Base-by-base conservation (phyloP, 2,329 filamentous ascomycete species). In the Pseudopyrenochaeta lycopersici region DNA sequence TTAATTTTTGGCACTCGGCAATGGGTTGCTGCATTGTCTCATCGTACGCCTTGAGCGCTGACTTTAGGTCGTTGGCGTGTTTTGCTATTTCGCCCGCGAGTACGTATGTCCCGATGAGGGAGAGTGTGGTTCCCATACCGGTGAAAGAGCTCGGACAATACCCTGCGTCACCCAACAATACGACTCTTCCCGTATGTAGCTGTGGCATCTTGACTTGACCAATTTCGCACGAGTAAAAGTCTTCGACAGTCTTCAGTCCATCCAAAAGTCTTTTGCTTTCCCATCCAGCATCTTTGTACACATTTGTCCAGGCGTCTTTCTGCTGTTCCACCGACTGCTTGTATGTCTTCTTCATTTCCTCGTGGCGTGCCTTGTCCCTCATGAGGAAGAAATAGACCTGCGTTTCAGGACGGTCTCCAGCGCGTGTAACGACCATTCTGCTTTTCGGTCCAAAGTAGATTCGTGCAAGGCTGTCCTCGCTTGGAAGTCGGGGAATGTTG, bases 91-190 rank as follows among this genome's bases (percentile, higher is more conserved):
- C 75, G 1, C 73, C 75, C 1, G 76, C 74, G n/a, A 79, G 52
- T 0, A 76, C 56, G 41, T 77, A 79, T 0, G 70, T 71, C 0
- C 77, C 77, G 3, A 73, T 52, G 6, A 79, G 65, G 2, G 76
- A 73, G 1, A 74, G 59, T 9, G 67, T 72, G 1, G 67, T 67
- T 0, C 70, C 68, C 27, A 63, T 52, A 1, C 67, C 68, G 12
- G 64, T 67, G 1, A 66, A 66, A 9, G 66, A 61, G 4, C 45
- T 52, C 31, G 38, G 64, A 56, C 35, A 75, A 47, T 73, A 74
- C 0, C 66, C 76, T 0, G 85, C 81, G 57, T 88, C 84, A 0
- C 84, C 85, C 0, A 86, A 52, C 0, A 86, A 69, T 0, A 75
- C 79, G 1, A 86, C 77, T 0, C 83, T 77, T 0, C 81, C 80